These are phyloP conservation scores for Massariosphaeria phaeospora DNA, from an alignment of 495 filamentous ascomycete genomes.

Conservation along the genomic window DNA sequence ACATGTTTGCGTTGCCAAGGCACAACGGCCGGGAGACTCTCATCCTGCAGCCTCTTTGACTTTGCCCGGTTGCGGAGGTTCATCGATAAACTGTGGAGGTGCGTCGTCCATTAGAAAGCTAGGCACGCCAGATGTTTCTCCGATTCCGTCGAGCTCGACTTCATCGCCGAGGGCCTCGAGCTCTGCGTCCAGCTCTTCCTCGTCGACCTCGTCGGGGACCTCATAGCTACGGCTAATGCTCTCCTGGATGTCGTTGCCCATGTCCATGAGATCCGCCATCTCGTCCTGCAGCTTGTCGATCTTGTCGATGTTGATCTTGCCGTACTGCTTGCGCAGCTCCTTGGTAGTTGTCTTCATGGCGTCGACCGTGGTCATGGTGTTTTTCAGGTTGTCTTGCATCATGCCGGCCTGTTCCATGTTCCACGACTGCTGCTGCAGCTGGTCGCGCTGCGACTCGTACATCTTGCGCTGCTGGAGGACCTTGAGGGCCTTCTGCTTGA, in stretches of 20 bases:
- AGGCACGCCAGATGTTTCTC: slow-evolving; percentile 63
- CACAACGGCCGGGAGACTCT: slow-evolving; percentile 1
- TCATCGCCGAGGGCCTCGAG: slow-evolving; percentile 89
- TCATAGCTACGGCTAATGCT: slow-evolving; percentile 91
- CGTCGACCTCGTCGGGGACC: slow-evolving; percentile 94
- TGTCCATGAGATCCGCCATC: slow-evolving; percentile 96
- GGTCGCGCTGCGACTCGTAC: slow-evolving; percentile 91
- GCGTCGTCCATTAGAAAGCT: slow-evolving; percentile 76
- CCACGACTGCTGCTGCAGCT: slow-evolving; percentile 92
- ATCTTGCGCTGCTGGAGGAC: slow-evolving; percentile 93
- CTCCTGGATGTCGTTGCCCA: slow-evolving; percentile 98
- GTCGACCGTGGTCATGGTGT: slow-evolving; percentile 97
- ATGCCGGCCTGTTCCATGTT: slow-evolving; percentile 99
- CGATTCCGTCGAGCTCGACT: slow-evolving; percentile 62
- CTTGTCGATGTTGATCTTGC: slow-evolving; percentile 94
- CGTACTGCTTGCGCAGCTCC: slow-evolving; percentile 88
- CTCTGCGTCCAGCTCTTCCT: slow-evolving; percentile 95
- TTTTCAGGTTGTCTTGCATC: slow-evolving; percentile 99
- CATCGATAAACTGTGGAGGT: slow-evolving; percentile 80
- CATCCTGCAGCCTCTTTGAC: slow-evolving; percentile 73
- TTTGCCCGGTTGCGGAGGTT: slow-evolving; percentile 56
- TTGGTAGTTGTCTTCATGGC: slow-evolving; percentile 97
- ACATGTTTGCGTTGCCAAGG: background rate
- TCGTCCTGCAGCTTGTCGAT: slow-evolving; percentile 98
- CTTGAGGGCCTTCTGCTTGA: slow-evolving; percentile 93